phyloP scores from a whole-genome alignment of 352 stramenopile species.

The Salisapilia sapeloensis region DNA sequence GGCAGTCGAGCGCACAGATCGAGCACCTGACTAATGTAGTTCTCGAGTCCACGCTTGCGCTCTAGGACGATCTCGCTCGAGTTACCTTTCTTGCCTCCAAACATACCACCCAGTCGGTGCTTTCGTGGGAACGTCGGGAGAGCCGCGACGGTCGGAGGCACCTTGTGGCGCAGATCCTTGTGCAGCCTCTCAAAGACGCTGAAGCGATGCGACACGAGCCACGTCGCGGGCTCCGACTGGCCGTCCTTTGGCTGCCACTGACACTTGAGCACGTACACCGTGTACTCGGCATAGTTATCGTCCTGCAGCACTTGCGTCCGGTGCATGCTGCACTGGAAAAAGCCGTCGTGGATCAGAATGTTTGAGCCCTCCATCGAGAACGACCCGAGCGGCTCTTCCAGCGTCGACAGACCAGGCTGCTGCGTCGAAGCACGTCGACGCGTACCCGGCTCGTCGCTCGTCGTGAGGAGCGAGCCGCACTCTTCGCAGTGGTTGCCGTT shows the following conservation, averaged over 20 bases:
- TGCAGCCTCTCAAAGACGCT: slow-evolving; percentile 53
- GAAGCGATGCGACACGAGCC: slow-evolving; percentile 58
- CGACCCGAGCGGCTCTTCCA: slow-evolving; percentile 53
- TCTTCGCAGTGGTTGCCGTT: slow-evolving; percentile 80
- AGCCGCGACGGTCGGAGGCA: slow-evolving; percentile 34
- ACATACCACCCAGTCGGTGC: slow-evolving; percentile 68
- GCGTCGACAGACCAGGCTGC: slow-evolving; percentile 29
- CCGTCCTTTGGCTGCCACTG: slow-evolving; percentile 66
- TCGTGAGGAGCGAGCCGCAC: slow-evolving; percentile 71
- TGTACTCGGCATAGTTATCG: slow-evolving; percentile 83
- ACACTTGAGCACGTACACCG: slow-evolving; percentile 75
- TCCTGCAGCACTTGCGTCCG: slow-evolving; percentile 74
- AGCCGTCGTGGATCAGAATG: slow-evolving; percentile 76
- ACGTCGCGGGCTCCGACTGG: slow-evolving; percentile 24
- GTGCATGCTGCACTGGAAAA: slow-evolving; percentile 73
- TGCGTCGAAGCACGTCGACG: slow-evolving; percentile 27
- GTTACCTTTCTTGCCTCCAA: slow-evolving; percentile 74
- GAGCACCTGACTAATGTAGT: slow-evolving; percentile 68
- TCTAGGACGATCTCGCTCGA: slow-evolving; percentile 76
- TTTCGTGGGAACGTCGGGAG: slow-evolving; percentile 66
- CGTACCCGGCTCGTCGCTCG: slow-evolving; percentile 34
- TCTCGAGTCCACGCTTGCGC: slow-evolving; percentile 63
- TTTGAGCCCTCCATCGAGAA: slow-evolving; percentile 61
- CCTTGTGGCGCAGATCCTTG: slow-evolving; percentile 65
- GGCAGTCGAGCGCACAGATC: slow-evolving; percentile 68